These are phyloP conservation scores for Cryptococcus sp. DNA, from an alignment of 1,284 basidiomycete species.

Conservation along the genomic window DNA sequence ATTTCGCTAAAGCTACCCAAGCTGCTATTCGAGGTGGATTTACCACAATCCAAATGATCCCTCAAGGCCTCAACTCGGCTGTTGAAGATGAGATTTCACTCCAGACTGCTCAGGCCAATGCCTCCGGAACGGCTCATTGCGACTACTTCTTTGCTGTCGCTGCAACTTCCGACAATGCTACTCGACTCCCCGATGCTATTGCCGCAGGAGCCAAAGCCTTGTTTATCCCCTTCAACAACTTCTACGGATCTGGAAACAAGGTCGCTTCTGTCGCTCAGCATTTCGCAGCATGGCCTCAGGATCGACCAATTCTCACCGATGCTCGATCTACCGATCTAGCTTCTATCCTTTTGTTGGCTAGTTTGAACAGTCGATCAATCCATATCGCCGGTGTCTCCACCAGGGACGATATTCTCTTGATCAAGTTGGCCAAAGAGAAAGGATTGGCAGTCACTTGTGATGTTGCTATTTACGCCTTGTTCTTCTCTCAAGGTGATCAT, in stretches of 20 bases:
- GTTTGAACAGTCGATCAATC: constrained; percentile 80
- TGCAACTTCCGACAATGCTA: constrained; percentile 66
- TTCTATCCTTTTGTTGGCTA: constrained; percentile 87
- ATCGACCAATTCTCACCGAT: constrained; percentile 91
- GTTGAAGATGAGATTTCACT: constrained; percentile 68
- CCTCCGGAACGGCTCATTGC: constrained; percentile 65
- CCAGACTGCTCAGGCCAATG: constrained; percentile 63
- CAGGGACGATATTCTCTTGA: constrained; percentile 83
- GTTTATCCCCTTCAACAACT: constrained; percentile 72
- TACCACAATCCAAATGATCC: constrained; percentile 73
- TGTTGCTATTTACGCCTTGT: constrained; percentile 86
- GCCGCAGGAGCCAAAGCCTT: constrained; percentile 74
- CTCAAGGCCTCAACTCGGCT: constrained; percentile 59
- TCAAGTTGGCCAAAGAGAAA: constrained; percentile 92
- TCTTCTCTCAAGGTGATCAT: constrained; percentile 78
- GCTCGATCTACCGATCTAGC: constrained; percentile 89
- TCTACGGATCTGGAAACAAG: constrained; percentile 55
- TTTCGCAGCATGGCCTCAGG: constrained; percentile 84
- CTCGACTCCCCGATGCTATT: constrained; percentile 64
- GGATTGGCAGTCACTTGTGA: constrained; percentile 94
- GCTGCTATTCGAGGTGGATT: constrained; percentile 84
- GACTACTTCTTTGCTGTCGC: constrained; percentile 81
- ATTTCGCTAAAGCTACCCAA: constrained; percentile 66
- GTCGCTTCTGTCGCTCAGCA: constrained; percentile 68
- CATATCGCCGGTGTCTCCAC: constrained; percentile 92